Base-by-base conservation (phyloP, 2,329 filamentous ascomycete genomes). In the Verticillium tricorpus region DNA sequence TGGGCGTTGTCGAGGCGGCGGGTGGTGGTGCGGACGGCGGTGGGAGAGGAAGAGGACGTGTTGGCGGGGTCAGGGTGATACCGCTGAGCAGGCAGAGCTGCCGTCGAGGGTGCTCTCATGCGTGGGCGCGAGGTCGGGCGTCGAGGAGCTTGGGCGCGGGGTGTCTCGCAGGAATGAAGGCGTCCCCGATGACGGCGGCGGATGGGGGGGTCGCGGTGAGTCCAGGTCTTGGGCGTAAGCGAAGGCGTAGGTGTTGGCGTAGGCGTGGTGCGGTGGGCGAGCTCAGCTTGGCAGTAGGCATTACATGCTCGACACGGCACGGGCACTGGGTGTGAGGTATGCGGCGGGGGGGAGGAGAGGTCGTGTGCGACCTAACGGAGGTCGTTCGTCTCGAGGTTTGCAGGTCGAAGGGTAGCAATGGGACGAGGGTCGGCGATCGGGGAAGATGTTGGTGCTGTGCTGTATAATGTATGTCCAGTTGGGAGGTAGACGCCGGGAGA, bases 281-380 rank as follows among this genome's bases (percentile, higher is more conserved):
- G 37, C 25, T 40, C 22, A 34, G 22, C 25, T 58, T 17, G 57
- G 39, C 25, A 50, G 57, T 6, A 58, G 57, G 25, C 35, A 50
- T 58, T 50, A 58, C 57, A 58, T 58, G 57, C 57, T 58, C 57
- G 45, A 50, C 17, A 11, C 45, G 45, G 45, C 45, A 50, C 45
- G 39, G 17, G 15, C 28, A 28, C 28, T 28, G 28, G 28, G 28
- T 28, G 28, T 28, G 28, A 28, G 28, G 28, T 28, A 6, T 28
- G 28, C 28, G 28, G 28, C n/a, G 19, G 19, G 45, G 12, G 45
- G 9, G n/a, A 12, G 45, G 45, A 8, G n/a, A 19, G n/a, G 45
- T 50, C 45, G 45, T 50, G 45, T 50, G 45, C 45, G 45, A 50
- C 45, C 22, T 19, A 19, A 22, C 11, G 45, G 45, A 8, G 45